phyloP scores from a whole-genome alignment of 176 grass and related monocot genomes.

The Coix lacrymajobi region DNA sequence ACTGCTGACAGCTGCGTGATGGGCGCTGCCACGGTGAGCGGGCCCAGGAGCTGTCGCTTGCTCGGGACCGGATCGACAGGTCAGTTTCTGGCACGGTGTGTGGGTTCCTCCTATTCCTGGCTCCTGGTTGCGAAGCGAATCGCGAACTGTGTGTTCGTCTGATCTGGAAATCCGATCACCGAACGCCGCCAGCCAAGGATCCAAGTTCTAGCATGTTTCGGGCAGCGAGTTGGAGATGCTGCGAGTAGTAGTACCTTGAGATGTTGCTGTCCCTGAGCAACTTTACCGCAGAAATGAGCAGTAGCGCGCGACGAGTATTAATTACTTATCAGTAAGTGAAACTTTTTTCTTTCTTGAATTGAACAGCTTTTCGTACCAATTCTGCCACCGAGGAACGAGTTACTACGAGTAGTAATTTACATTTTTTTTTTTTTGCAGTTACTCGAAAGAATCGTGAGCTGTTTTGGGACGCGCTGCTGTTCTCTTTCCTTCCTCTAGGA shows the following conservation, averaged over 20 bases:
- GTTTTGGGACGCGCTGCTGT: not conserved
- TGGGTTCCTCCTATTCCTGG: not conserved
- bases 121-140: not conserved
- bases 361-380: not conserved
- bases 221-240: not conserved
- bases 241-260: not conserved
- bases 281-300: not conserved
- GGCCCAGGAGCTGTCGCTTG: not conserved
- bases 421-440: not conserved
- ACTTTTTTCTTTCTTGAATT: not conserved
- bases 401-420: not conserved
- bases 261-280: not conserved
- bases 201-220: not conserved
- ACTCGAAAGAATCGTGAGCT: constrained; percentile 3
- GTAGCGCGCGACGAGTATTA: not conserved
- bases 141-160: not conserved
- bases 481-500: not conserved
- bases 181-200: not conserved
- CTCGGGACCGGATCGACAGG: not conserved
- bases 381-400: not conserved
- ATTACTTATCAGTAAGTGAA: not conserved
- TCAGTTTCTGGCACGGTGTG: not conserved
- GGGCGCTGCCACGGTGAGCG: not conserved
- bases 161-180: not conserved
- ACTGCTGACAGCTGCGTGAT: not conserved